These are phyloP conservation scores for Dichomitus squalens DNA, from an alignment of 1,284 basidiomycete genomes.

Conservation along the genomic window DNA sequence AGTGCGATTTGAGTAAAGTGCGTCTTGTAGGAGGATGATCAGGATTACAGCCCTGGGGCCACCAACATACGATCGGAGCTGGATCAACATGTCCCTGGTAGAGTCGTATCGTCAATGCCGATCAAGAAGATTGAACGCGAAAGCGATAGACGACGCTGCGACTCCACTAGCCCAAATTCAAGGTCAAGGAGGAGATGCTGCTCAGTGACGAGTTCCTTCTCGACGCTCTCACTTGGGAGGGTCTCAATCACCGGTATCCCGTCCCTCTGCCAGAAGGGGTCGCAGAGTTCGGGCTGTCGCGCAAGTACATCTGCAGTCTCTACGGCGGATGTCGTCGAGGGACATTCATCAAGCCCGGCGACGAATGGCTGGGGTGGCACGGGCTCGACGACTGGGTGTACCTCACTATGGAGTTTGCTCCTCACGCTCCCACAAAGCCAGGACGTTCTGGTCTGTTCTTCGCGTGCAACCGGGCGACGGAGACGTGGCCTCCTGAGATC, in stretches of 20 bases:
- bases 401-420: conserved; percentile 4
- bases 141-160: too few relatives aligned
- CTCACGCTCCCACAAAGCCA: conserved; percentile 5
- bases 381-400: conserved; percentile 3
- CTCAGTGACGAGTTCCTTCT: conserved; percentile 10
- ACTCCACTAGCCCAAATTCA: conserved; percentile 11
- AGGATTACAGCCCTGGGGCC: too few relatives aligned
- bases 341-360: conserved; percentile 27
- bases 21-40: too few relatives aligned
- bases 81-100: too few relatives aligned
- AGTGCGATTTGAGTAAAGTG: too few relatives aligned
- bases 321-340: conserved; percentile 37
- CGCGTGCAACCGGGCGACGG: background rate
- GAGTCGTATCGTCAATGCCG: too few relatives aligned
- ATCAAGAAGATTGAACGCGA: too few relatives aligned
- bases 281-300: conserved; percentile 17
- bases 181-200: conserved; percentile 13
- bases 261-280: conserved; percentile 8
- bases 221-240: conserved; percentile 5
- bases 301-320: conserved; percentile 33
- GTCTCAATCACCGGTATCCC: conserved; percentile 6
- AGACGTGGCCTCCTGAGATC: too few relatives aligned
- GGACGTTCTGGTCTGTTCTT: conserved; percentile 4
- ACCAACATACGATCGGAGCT: too few relatives aligned
- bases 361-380: background rate